Conservation (phyloP, 129 eudicot species). For the Cynara cardunculus region DNA sequence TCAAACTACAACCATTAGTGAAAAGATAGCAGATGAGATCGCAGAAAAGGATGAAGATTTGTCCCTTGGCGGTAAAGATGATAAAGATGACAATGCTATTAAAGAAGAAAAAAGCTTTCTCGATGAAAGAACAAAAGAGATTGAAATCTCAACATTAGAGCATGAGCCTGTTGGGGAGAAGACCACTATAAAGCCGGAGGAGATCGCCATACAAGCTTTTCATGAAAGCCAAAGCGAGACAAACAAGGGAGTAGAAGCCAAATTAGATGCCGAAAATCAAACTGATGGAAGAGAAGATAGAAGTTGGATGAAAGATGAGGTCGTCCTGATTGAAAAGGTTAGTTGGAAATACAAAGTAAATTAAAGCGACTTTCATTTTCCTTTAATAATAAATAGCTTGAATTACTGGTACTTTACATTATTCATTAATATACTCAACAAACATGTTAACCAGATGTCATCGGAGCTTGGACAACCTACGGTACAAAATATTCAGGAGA, state of each 20-base stretch:
- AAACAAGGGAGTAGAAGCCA: slow-evolving; percentile 5
- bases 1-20: background rate
- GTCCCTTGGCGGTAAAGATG: background rate
- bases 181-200: background rate
- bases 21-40: slow-evolving; percentile 17
- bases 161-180: background rate
- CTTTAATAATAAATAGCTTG: background rate
- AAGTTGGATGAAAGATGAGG: background rate
- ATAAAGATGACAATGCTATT: background rate
- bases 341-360: background rate
- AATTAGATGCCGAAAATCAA: slow-evolving; percentile 11
- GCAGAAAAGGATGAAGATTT: slow-evolving; percentile 2
- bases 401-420: background rate
- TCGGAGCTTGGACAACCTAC: background rate
- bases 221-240: background rate
- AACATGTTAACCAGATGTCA: background rate
- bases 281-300: background rate
- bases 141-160: background rate
- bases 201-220: background rate
- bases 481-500: slow-evolving; percentile 9
- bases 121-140: background rate
- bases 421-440: background rate
- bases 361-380: background rate
- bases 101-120: background rate
- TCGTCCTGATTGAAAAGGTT: slow-evolving; percentile 3